Percentiles rank a stretch among this genome's conserved stretches.
Evolutionary conservation across 495 filamentous ascomycete genomes (phyloP).

Genomic region (Aspergillus egyptiacus): DNA sequence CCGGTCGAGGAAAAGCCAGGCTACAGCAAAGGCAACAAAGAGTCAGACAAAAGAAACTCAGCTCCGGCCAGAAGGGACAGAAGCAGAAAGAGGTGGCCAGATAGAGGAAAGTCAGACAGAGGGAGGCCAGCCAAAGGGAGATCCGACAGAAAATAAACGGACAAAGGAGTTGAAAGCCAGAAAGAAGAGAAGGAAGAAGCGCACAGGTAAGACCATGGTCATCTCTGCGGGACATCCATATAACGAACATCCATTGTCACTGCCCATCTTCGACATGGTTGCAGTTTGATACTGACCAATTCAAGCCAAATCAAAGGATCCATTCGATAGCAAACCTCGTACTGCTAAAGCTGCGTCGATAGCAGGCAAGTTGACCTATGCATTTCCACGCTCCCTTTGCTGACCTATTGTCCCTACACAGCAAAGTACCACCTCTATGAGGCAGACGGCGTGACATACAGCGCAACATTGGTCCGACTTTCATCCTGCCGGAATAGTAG

Average conservation of each 20-base stretch:
- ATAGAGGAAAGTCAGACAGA: neutral
- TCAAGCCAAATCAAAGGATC: conserved; percentile 4
- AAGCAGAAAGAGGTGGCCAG: neutral
- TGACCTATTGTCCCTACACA: conserved; percentile 1
- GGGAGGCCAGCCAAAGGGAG: neutral
- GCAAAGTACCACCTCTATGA: conserved; percentile 24
- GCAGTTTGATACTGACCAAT: neutral
- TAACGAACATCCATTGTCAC: neutral
- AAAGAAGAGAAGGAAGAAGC: conserved; percentile 11
- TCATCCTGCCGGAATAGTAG: conserved; percentile 7
- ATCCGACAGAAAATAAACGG: conserved; percentile 5
- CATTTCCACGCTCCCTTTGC: neutral
- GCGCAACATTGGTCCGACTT: conserved; percentile 18
- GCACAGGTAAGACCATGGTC: neutral
- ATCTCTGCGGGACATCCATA: neutral
- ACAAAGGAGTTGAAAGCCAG: conserved; percentile 20
- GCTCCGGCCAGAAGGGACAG: neutral
- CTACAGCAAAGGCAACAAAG: neutral
- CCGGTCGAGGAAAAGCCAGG: neutral
- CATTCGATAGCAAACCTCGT: conserved; percentile 2
- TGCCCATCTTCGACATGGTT: neutral
- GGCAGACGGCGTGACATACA: conserved; percentile 12
- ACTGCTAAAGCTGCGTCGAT: conserved; percentile 1
- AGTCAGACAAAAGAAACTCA: neutral
- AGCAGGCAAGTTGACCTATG: conserved; percentile 2